These are phyloP conservation scores for Phialophora tarda DNA, from an alignment of 2,329 filamentous ascomycete species.

Conservation along the genomic window DNA sequence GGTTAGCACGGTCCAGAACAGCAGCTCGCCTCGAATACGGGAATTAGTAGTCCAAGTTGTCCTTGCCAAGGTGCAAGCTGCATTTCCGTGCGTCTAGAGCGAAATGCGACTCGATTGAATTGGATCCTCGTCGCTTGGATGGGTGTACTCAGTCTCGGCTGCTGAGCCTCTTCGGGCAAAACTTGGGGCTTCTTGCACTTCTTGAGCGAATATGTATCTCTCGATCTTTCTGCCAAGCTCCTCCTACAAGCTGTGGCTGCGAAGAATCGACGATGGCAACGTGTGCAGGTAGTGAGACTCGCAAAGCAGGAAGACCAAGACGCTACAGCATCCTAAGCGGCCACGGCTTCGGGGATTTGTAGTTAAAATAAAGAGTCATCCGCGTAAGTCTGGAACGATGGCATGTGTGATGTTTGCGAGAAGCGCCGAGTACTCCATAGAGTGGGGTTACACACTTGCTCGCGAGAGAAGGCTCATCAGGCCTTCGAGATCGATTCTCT, in stretches of 20 bases:
- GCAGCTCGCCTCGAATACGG: slow-evolving; percentile 2
- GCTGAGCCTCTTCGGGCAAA: neutral
- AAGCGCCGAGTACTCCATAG: neutral
- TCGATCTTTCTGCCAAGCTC: neutral
- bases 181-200: neutral
- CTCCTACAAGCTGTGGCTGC: neutral
- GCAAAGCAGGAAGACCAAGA: neutral
- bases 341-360: neutral
- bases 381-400: neutral
- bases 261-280: neutral
- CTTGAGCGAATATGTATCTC: neutral
- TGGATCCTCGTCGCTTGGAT: neutral
- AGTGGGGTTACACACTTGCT: neutral
- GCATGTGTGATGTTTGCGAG: neutral
- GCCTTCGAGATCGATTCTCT: neutral
- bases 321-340: neutral
- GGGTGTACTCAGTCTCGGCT: neutral
- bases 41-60: neutral
- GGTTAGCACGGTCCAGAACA: neutral
- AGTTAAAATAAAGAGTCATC: neutral
- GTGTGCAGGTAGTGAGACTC: neutral
- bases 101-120: neutral
- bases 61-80: neutral
- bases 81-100: neutral
- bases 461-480: neutral